These are phyloP conservation scores for Citrus maxima DNA, from an alignment of 345 rosid species.

Conservation along the genomic window DNA sequence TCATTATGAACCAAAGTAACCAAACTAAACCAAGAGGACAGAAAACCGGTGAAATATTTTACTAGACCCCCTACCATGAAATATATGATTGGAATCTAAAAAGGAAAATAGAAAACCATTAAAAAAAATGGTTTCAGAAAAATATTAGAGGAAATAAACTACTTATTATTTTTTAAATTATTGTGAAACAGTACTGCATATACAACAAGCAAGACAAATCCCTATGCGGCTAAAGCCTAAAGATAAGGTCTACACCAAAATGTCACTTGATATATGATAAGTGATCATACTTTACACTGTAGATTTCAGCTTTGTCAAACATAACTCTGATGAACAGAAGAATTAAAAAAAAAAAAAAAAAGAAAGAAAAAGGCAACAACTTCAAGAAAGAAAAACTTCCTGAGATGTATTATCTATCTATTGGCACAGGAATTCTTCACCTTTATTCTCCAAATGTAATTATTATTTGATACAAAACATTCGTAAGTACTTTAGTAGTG, in stretches of 20 bases:
- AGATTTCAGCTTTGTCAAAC: slow-evolving; percentile 28
- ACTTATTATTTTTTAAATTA: neutral
- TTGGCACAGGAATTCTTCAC: slow-evolving; percentile 10
- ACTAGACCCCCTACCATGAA: slow-evolving; percentile 17
- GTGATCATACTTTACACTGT: slow-evolving; percentile 28
- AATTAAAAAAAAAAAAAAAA: neutral
- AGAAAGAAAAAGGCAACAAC: slow-evolving; percentile 10
- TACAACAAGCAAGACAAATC: slow-evolving; percentile 18
- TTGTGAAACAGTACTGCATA: neutral
- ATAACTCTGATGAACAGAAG: slow-evolving; percentile 7
- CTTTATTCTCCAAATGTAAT: slow-evolving; percentile 4
- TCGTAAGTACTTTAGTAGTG: neutral
- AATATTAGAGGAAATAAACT: neutral
- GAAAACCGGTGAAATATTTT: slow-evolving; percentile 8
- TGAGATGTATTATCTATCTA: neutral
- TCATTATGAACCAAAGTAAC: slow-evolving; percentile 25
- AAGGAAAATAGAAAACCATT: neutral
- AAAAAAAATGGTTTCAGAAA: neutral
- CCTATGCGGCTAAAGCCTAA: neutral
- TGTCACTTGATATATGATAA: neutral
- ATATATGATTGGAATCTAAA: neutral
- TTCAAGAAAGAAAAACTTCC: slow-evolving; percentile 24
- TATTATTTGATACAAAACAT: slow-evolving; percentile 9
- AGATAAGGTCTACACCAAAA: neutral
- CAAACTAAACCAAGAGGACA: slow-evolving; percentile 24